Evolutionary conservation across 1,284 basidiomycete genomes (phyloP).

Genomic region (Sporisorium iseilematis-ciliati): DNA sequence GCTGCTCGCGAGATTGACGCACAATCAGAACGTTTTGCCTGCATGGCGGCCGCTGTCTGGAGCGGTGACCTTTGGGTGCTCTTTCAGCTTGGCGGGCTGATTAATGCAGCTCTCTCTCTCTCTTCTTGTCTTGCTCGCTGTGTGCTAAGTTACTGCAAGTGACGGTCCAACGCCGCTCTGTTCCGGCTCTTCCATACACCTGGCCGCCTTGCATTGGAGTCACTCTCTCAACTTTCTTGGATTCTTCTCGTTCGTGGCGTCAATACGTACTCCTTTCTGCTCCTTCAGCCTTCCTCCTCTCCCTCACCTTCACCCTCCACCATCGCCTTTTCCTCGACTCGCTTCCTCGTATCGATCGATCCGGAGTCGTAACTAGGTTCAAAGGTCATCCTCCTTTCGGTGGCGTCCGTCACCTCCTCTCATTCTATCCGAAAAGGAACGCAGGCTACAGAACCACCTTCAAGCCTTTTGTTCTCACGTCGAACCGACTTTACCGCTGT

Average conservation of each 20-base stretch:
- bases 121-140: conserved; percentile 1
- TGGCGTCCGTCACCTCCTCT: conserved; percentile 15
- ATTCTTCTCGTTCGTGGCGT: background rate
- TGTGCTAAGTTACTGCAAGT: background rate
- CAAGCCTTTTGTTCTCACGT: background rate
- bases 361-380: conserved; percentile 10
- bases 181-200: background rate
- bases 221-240: background rate
- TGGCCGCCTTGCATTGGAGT: conserved; percentile 4
- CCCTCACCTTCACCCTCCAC: background rate
- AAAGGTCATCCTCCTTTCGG: conserved; percentile 18
- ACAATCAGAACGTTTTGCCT: too few relatives aligned
- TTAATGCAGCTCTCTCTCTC: background rate
- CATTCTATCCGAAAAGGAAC: conserved; percentile 1
- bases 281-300: background rate
- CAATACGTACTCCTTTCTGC: background rate
- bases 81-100: background rate
- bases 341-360: conserved; percentile 21
- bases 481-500: background rate
- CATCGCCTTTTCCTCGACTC: too few relatives aligned
- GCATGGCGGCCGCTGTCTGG: too few relatives aligned
- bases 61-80: too few relatives aligned
- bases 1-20: too few relatives aligned
- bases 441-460: background rate
- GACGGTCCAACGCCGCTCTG: conserved; percentile 1